These are phyloP conservation scores for Parsonsia alboflavescens DNA, from an alignment of 257 asterid genomes.

Conservation along the genomic window DNA sequence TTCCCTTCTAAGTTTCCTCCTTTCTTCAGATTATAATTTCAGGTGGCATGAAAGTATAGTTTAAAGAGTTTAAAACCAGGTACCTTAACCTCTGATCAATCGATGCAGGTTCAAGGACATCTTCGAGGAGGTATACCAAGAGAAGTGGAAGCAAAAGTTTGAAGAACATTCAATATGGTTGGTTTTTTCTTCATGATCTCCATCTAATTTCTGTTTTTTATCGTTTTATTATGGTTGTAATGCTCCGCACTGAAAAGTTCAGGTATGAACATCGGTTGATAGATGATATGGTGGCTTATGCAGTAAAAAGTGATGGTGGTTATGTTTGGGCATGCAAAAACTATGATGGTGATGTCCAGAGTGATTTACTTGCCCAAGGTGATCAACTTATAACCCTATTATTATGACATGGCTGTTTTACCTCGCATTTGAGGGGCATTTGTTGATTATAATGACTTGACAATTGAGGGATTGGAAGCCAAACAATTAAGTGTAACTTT, in stretches of 20 bases:
- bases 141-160: conserved; percentile 70
- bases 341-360: conserved; percentile 94
- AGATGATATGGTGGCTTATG: conserved; percentile 98
- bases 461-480: not conserved
- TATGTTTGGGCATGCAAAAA: conserved; percentile 98
- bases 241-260: conserved; percentile 15
- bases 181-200: conserved; percentile 15
- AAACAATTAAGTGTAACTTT: not conserved
- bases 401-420: not conserved
- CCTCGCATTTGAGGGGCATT: not conserved
- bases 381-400: conserved; percentile 18
- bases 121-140: conserved; percentile 87
- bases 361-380: conserved; percentile 99
- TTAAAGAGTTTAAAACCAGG: not conserved
- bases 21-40: conserved; percentile 4
- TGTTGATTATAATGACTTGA: not conserved
- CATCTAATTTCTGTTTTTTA: not conserved
- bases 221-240: conserved; percentile 5
- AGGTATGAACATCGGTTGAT: conserved; percentile 97
- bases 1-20: not conserved
- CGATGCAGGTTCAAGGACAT: conserved; percentile 71
- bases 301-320: conserved; percentile 87
- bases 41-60: not conserved
- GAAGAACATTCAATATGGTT: conserved; percentile 86
- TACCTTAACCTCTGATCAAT: not conserved